Conservation (phyloP, 768 basidiomycete species). For the Pleurotus pulmonarius region DNA sequence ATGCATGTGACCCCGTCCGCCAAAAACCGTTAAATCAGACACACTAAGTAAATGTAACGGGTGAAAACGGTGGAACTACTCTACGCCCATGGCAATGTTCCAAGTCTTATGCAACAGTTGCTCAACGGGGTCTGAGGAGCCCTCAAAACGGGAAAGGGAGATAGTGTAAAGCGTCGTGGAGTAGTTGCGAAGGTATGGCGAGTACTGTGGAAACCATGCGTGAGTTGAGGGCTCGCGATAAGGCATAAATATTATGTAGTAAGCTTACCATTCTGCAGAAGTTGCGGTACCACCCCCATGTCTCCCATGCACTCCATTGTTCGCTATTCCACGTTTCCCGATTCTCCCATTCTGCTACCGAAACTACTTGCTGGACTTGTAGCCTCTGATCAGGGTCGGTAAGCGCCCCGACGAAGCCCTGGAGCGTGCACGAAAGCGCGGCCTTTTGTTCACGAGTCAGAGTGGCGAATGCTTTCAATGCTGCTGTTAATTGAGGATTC, state of each 20-base stretch:
- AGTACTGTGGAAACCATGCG: conserved; percentile 46
- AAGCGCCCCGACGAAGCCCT: conserved; percentile 70
- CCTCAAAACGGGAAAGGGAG: conserved; percentile 63
- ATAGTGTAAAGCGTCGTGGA: conserved; percentile 65
- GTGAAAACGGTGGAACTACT: conserved; percentile 24
- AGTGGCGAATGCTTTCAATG: conserved; percentile 71
- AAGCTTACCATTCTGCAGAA: conserved; percentile 74
- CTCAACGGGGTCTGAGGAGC: conserved; percentile 51
- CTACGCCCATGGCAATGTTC: conserved; percentile 58
- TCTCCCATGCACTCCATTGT: conserved; percentile 84
- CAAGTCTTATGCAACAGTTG: conserved; percentile 63
- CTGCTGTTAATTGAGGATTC: conserved; percentile 64
- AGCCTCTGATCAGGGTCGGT: conserved; percentile 49
- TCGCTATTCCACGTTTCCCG: conserved; percentile 66
- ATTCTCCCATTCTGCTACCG: conserved; percentile 65
- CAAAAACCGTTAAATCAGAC: too few species aligned
- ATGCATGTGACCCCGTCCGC: too few species aligned
- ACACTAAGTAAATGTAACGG: background rate
- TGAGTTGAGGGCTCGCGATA: too few species aligned
- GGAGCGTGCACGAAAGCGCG: conserved; percentile 67
- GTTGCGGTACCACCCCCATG: conserved; percentile 89
- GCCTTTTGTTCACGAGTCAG: conserved; percentile 75
- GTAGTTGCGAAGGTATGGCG: conserved; percentile 75
- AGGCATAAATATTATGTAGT: conserved; percentile 2
- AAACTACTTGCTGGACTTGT: conserved; percentile 52